These are phyloP conservation scores for Calonectria leucothoes DNA, from an alignment of 2,329 filamentous ascomycete species.

Conservation along the genomic window DNA sequence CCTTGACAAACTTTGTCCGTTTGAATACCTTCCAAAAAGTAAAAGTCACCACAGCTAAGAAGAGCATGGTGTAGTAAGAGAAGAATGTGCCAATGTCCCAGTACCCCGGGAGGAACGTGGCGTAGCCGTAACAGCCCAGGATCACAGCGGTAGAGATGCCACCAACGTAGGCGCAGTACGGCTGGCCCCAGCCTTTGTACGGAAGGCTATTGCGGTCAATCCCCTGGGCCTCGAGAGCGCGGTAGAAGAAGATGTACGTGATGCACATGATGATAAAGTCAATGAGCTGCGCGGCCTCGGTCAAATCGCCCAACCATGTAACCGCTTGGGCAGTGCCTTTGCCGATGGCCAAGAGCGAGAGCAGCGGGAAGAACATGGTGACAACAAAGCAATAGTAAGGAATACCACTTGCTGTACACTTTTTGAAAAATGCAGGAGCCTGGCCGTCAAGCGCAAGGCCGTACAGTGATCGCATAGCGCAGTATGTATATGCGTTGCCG, in stretches of 20 bases:
- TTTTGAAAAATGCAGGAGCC: conserved; percentile 3
- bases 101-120: conserved; percentile 49
- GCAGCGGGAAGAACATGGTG: conserved; percentile 9
- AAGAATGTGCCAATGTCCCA: conserved; percentile 61
- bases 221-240: conserved; percentile 63
- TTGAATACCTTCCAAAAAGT: conserved; percentile 21
- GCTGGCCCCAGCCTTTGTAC: conserved; percentile 68
- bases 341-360: background rate
- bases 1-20: conserved; percentile 8
- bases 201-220: conserved; percentile 63
- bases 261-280: conserved; percentile 66
- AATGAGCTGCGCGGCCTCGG: conserved; percentile 67
- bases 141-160: conserved; percentile 45
- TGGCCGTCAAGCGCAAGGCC: conserved; percentile 18
- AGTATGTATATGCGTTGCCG: conserved; percentile 14
- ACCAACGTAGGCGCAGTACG: conserved; percentile 59
- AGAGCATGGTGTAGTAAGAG: conserved; percentile 63
- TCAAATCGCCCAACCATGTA: conserved; percentile 63
- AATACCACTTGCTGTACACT: conserved; percentile 1
- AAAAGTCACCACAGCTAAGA: conserved; percentile 1
- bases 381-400: conserved; percentile 7
- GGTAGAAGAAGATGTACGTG: conserved; percentile 59
- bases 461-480: conserved; percentile 47
- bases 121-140: conserved; percentile 61
- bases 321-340: conserved; percentile 47